A percentile compares a stretch with the other conserved stretches of the same genome.
These are phyloP conservation scores for Hypoxylon intermedium DNA, from an alignment of 495 filamentous ascomycete genomes.

Conservation along the genomic window DNA sequence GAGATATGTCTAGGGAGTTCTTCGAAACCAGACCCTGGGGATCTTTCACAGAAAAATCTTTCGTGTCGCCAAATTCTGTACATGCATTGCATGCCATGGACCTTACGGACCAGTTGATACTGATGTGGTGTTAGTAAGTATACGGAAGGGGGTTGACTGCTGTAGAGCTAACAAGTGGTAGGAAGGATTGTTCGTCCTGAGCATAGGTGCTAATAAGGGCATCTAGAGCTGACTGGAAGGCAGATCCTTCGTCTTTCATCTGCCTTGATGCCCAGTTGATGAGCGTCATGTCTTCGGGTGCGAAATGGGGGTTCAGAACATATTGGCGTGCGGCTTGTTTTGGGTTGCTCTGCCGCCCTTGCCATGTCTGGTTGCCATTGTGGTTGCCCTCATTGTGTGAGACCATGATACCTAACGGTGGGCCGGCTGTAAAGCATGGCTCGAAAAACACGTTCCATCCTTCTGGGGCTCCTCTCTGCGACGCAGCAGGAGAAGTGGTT, in stretches of 20 bases:
- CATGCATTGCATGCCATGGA: constrained; percentile 43
- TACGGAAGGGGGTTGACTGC: not conserved
- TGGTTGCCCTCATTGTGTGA: constrained; percentile 15
- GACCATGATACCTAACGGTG: constrained; percentile 17
- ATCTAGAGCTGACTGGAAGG: constrained; percentile 41
- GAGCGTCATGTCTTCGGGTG: constrained; percentile 17
- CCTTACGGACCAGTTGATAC: constrained; percentile 41
- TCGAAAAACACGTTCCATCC: constrained; percentile 26
- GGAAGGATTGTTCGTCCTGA: constrained; percentile 19
- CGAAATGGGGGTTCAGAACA: constrained; percentile 16
- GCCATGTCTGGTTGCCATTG: too few species aligned
- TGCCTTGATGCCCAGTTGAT: constrained; percentile 41
- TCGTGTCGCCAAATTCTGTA: constrained; percentile 45
- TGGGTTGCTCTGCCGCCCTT: constrained; percentile 13
- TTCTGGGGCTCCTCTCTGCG: constrained; percentile 14
- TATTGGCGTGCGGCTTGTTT: constrained; percentile 14
- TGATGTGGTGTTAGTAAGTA: constrained; percentile 35
- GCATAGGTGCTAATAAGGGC: constrained; percentile 32
- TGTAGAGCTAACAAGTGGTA: constrained; percentile 38
- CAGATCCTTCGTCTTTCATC: constrained; percentile 29
- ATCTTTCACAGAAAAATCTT: constrained; percentile 33
- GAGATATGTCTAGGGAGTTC: constrained; percentile 34
- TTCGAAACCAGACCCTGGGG: constrained; percentile 11
- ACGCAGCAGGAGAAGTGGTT: constrained; percentile 2
- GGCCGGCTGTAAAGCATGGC: constrained; percentile 7